Conservation (phyloP, 2,329 filamentous ascomycete genomes). For the Arachnopeziza araneosa region DNA sequence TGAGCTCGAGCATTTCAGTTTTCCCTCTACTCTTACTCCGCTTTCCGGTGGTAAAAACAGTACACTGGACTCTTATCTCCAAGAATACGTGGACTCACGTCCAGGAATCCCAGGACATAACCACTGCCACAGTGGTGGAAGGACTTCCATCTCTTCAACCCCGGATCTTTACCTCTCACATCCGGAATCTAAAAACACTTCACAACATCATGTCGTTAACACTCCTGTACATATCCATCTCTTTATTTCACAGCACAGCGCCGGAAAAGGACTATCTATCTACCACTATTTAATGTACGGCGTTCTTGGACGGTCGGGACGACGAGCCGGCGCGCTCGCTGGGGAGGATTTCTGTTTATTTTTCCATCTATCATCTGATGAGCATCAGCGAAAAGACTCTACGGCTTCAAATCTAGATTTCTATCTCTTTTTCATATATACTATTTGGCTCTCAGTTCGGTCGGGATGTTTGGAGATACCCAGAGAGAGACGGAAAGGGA, state of each 20-base stretch:
- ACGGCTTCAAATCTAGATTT: not conserved
- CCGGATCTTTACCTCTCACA: not conserved
- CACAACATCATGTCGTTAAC: not conserved
- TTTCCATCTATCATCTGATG: not conserved
- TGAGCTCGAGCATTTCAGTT: not conserved
- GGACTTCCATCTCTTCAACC: not conserved
- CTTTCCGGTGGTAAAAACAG: not conserved
- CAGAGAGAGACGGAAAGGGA: not conserved
- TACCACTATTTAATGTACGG: not conserved
- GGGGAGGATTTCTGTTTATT: not conserved
- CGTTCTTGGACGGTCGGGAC: not conserved
- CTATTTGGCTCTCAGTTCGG: not conserved
- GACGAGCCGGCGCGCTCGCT: not conserved
- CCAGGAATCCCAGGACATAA: not conserved
- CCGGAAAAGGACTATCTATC: not conserved
- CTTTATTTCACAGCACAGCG: not conserved
- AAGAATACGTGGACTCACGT: not conserved
- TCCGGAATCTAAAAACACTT: not conserved
- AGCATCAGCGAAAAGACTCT: not conserved
- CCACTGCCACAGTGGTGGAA: not conserved
- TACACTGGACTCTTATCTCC: not conserved
- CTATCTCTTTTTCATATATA: not conserved
- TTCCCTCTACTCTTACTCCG: not conserved
- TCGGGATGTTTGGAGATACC: not conserved
- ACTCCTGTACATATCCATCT: not conserved